phyloP scores from a whole-genome alignment of 2,329 filamentous ascomycete species.

The Colletotrichum zoysiae region DNA sequence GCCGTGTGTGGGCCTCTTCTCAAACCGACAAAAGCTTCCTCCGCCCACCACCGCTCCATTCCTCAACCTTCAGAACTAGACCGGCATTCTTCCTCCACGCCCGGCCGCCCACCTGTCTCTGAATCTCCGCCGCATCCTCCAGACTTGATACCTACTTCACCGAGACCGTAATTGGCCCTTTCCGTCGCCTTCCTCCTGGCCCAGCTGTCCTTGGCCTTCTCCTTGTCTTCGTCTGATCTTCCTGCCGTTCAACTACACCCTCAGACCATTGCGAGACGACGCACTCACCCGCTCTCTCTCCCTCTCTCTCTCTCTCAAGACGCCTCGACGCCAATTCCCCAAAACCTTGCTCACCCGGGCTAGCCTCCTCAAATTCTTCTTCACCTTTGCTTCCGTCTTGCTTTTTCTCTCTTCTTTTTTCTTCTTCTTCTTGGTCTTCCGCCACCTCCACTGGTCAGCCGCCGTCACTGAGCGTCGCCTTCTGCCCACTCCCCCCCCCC shows the following conservation, averaged over 20 bases:
- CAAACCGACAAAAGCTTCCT: slow-evolving; percentile 40
- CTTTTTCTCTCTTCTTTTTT: neutral
- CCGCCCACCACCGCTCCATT: slow-evolving; percentile 24
- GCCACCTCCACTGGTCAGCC: neutral
- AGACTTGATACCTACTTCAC: neutral
- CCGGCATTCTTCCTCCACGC: slow-evolving; percentile 22
- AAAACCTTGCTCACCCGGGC: slow-evolving; percentile 4
- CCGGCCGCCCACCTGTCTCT: neutral
- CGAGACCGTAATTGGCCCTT: slow-evolving; percentile 15
- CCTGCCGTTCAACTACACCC: slow-evolving; percentile 21
- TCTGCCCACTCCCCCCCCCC: neutral
- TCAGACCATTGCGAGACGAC: slow-evolving; percentile 23
- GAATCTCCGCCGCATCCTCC: neutral
- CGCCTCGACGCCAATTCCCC: slow-evolving; percentile 16
- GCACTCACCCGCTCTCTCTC: neutral
- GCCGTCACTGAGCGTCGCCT: neutral
- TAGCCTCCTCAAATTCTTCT: slow-evolving; percentile 4
- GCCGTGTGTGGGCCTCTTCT: slow-evolving; percentile 21
- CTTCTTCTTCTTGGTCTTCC: neutral
- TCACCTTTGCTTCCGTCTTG: slow-evolving; percentile 15
- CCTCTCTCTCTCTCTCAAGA: too few species aligned
- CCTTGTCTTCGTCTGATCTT: slow-evolving; percentile 32
- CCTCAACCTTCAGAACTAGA: slow-evolving; percentile 12
- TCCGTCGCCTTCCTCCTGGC: slow-evolving; percentile 1
- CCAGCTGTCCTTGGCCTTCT: slow-evolving; percentile 12